A percentile compares a stretch with the other conserved stretches of the same genome.
Conservation (phyloP, 805 yeast species). For the Candida dajiaensis region DNA sequence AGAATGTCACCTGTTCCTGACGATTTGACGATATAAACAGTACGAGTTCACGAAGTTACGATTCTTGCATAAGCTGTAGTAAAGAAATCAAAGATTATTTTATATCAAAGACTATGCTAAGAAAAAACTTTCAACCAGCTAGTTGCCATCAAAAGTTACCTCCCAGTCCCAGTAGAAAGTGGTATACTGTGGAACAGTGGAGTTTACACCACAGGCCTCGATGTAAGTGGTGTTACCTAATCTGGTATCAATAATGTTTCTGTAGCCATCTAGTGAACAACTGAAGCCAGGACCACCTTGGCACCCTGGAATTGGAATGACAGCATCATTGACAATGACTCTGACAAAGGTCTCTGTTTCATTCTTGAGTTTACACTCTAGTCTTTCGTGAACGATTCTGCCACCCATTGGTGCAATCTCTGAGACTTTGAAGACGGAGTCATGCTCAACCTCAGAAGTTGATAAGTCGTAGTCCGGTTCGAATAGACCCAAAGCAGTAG, state of each 20-base stretch:
- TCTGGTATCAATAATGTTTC: slow-evolving; percentile 26
- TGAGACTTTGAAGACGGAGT: slow-evolving; percentile 39
- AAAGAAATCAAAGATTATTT: not conserved
- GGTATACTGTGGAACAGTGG: slow-evolving; percentile 14
- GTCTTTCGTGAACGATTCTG: slow-evolving; percentile 43
- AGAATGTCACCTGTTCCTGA: slow-evolving; percentile 10
- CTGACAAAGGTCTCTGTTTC: slow-evolving; percentile 36
- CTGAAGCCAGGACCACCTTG: slow-evolving; percentile 49
- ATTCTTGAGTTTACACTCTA: slow-evolving; percentile 32
- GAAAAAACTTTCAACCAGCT: not conserved
- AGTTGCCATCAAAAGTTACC: slow-evolving; percentile 16
- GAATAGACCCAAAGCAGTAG: slow-evolving; percentile 58
- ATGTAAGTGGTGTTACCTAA: slow-evolving; percentile 25
- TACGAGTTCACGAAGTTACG: not conserved
- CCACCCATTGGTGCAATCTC: slow-evolving; percentile 57
- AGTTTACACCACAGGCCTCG: slow-evolving; percentile 26
- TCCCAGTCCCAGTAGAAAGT: slow-evolving; percentile 21
- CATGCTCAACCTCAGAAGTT: slow-evolving; percentile 38
- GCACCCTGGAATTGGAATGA: slow-evolving; percentile 42
- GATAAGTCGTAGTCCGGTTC: slow-evolving; percentile 34
- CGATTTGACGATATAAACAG: slow-evolving; percentile 7
- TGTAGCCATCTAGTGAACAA: slow-evolving; percentile 33
- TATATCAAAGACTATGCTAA: not conserved
- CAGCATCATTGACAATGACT: slow-evolving; percentile 46
- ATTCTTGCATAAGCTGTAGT: not conserved